Evolutionary conservation across 768 basidiomycete species (phyloP), one percentile per base, ranked within the genome.

Genomic region (Leccinum imitatum): DNA sequence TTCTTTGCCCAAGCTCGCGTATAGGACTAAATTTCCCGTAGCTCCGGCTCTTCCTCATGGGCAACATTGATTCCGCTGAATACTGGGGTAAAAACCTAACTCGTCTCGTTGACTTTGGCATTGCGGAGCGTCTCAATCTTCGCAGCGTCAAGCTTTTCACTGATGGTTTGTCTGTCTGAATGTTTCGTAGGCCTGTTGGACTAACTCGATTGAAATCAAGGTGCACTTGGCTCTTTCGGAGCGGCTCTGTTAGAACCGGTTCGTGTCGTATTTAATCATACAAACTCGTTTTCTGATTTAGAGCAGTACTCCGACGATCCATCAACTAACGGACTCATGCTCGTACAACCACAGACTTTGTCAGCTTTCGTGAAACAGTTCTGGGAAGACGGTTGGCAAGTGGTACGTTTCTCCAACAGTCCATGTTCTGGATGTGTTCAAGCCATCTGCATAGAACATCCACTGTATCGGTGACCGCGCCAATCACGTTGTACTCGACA

Each of bases 151-250:
- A 93, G 66, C 76, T 94, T 3, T 86, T 87, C 67, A 77, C 84
- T 0, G 95, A 98, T 68, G 95, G 90, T 85, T 60, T 31, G 60
- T 61, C 39, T 17, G 10, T 3, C 23, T 25, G 1, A 11, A 19
- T 21, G 14, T 47, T n/a, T 10, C 30, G 0, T 6, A 17, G 21
- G 37, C 15, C 10, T 17, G 19, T 47, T 15, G 10, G 11, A 14
- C 60, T 68, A 19, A 71, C 53, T 17, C 58, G 2, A 53, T 17
- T 31, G 33, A 5, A 35, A 33, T 37, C 6, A 55, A 89, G 89
- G 95, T 46, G 95, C 95, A 0, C 82, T 98, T 4, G 93, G 96
- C 0, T 92, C 90, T 2, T 92, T 91, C 81, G 95, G 96, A 7
- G 95, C 96, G 0, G 95, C 96, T 0, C 79, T 98, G 58, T 75